These are phyloP conservation scores for Berberis thunbergii DNA, from an alignment of 164 flowering plant species.

Conservation along the genomic window DNA sequence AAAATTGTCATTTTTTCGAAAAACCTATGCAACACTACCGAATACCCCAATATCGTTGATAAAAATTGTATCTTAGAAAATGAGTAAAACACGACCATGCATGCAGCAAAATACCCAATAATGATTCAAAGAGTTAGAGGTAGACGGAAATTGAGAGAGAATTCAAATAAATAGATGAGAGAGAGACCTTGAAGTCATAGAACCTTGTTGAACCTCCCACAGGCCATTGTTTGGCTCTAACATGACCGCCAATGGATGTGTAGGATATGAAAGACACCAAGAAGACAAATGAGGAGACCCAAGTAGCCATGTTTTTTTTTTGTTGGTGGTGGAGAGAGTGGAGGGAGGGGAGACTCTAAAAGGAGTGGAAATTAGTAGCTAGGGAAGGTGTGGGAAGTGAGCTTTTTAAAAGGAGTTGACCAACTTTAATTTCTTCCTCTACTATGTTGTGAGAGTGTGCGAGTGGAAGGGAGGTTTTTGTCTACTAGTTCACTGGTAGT, in stretches of 20 bases:
- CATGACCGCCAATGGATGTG: conserved; percentile 10
- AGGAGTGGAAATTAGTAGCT: background rate
- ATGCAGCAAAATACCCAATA: too few relatives aligned
- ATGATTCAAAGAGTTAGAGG: too few relatives aligned
- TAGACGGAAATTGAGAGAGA: background rate
- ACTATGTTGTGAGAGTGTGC: background rate
- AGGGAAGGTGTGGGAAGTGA: conserved; percentile 2
- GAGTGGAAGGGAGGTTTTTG: conserved; percentile 8
- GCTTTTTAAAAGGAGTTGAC: conserved; percentile 6
- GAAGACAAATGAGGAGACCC: conserved; percentile 12
- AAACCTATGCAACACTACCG: too few relatives aligned
- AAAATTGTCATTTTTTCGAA: too few relatives aligned
- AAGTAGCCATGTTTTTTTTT: conserved; percentile 19
- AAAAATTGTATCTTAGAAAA: too few relatives aligned
- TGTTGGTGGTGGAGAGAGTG: conserved; percentile 1
- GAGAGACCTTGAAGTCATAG: conserved; percentile 57
- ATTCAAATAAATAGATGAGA: background rate
- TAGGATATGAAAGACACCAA: conserved; percentile 13
- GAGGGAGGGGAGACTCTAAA: background rate
- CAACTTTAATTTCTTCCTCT: background rate
- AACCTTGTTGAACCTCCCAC: conserved; percentile 36
- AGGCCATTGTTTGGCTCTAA: conserved; percentile 17
- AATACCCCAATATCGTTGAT: too few relatives aligned
- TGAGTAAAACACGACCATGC: too few relatives aligned
- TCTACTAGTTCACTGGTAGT: background rate